Evolutionary conservation across 2,329 filamentous ascomycete species (phyloP), one percentile per base, ranked within the genome.

Genomic region (Trichothecium roseum): DNA sequence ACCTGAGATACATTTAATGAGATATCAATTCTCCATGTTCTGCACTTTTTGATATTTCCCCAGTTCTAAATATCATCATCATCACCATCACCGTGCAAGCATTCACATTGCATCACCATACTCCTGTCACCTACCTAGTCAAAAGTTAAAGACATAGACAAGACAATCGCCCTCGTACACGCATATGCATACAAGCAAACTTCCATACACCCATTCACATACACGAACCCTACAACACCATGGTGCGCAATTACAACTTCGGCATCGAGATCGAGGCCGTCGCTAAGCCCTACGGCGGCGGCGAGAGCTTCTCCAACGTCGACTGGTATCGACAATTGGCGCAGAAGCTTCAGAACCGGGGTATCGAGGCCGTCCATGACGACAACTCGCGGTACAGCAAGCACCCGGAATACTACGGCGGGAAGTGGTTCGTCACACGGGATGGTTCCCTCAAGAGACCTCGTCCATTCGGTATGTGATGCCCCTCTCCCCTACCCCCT

Each of bases 361-460:
- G 55, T 40, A 57, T 61, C 38, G 42, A 51, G 28, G 57, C 58
- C 17, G 51, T 55, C 4, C 50, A 58, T 40, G 56, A 61, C 37
- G 55, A 59, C 42, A 52, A 53, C 40, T 59, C 55, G 27, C 49
- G 46, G 30, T 60, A 60, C 43, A 57, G 53, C 50, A 62, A 62
- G 39, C 58, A 60, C 20, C 58, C 58, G 3, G 58, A 62, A 42
- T 59, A 61, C 43, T 61, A 62, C 31, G 56, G 56, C 37, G 56
- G 55, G 13, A 61, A 62, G 43, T 61, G 58, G 58, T 62, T 59
- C 40, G 55, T 62, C 37, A 62, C 58, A 9, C 49, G 56, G 20
- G 58, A 62, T 39, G 58, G 57, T 5, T 62, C 58, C 16, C 42
- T 62, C 30, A 57, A 59, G 41, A 46, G 57, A n/a, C 52, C 53